Base-by-base conservation (phyloP, 2,329 filamentous ascomycete species). In the Uncinocarpus reesii region DNA sequence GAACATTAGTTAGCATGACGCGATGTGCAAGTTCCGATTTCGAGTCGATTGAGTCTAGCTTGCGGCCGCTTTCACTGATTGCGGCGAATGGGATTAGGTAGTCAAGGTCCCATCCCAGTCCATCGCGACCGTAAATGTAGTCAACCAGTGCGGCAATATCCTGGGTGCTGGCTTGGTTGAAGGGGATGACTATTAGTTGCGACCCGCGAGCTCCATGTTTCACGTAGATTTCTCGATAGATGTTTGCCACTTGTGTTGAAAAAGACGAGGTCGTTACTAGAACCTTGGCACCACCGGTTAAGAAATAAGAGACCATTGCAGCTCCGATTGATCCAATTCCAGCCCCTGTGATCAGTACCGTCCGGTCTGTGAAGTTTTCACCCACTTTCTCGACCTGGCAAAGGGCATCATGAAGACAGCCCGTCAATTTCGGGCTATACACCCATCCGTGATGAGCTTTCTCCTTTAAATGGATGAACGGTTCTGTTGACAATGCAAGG, bases 71-170 rank as follows among this genome's bases (percentile, higher is more conserved):
- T 2, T 56, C 55, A 49, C 71, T 66, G 10, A 70, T 57, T 1
- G 70, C 70, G 1, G 68, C 70, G 45, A 72, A 71, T 2, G 69
- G 70, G 3, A 71, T 53, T 8, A 71, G 51, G 47, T 57, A 58
- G 51, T 72, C 70, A 2, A 71, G 48, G 51, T 70, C 65, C 48
- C 57, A 59, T 4, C 56, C 62, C 0, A 62, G 54, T 8, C 59
- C 60, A 31, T 62, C 60, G 7, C 7, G 7, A 16, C 15, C 10
- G 43, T 69, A 70, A 35, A 71, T 63, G 47, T 70, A 63, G 4
- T 60, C 49, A 7, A 70, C 50, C 4, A 72, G 48, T 7, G 53
- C 54, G 41, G 68, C 56, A 15, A 60, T 57, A 48, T 72, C 70
- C 44, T 63, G 61, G 7, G 58, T 57, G 51, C 70, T 72, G 34